Evolutionary conservation across 2,329 filamentous ascomycete genomes (phyloP).

Genomic region (Zymoseptoria tritici): DNA sequence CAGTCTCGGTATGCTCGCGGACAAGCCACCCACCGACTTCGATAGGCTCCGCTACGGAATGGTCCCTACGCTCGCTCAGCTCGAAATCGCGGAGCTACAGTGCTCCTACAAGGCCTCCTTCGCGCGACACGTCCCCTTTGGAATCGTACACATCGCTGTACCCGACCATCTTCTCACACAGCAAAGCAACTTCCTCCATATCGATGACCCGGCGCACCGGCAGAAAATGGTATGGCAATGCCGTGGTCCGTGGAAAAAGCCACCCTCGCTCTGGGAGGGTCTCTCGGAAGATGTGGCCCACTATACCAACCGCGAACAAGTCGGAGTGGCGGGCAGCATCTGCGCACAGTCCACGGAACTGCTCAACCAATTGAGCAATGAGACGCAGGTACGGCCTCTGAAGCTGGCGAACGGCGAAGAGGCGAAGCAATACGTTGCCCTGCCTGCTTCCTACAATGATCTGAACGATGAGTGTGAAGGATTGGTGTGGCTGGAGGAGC

Average conservation of each 20-base stretch:
- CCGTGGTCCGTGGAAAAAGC: background rate
- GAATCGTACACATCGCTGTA: background rate
- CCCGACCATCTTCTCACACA: background rate
- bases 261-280: background rate
- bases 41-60: background rate
- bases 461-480: background rate
- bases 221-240: background rate
- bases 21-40: background rate
- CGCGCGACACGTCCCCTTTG: background rate
- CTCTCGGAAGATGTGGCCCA: background rate
- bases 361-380: background rate
- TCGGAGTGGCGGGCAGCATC: background rate
- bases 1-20: too few relatives aligned
- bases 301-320: background rate
- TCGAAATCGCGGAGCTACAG: background rate
- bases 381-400: background rate
- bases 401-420: background rate
- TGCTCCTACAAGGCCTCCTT: background rate
- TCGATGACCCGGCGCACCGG: background rate
- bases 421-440: background rate
- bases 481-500: background rate
- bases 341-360: background rate
- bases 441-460: background rate
- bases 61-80: background rate
- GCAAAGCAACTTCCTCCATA: background rate